Percentiles rank a stretch among this genome's conserved stretches.
Evolutionary conservation across 495 filamentous ascomycete genomes (phyloP).

Genomic region (Clavariopsis aquatica): DNA sequence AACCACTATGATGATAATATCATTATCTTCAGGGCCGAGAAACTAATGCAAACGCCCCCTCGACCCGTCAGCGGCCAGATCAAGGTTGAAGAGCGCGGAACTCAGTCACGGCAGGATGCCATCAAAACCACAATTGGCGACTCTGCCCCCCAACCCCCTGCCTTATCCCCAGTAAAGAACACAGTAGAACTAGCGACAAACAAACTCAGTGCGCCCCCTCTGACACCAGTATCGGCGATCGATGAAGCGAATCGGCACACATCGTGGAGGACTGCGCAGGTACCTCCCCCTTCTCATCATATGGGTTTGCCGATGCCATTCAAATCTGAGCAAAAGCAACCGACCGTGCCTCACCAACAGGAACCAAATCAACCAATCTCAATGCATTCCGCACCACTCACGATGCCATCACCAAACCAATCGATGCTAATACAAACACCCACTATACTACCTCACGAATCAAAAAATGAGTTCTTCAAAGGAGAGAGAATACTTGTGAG

Average conservation of each 20-base stretch:
- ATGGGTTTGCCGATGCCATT: too few species aligned
- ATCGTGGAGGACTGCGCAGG: too few species aligned
- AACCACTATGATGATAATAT: slow-evolving; percentile 41
- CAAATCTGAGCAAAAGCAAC: too few species aligned
- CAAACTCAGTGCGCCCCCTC: too few species aligned
- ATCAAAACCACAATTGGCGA: too few species aligned
- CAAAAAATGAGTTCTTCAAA: neutral
- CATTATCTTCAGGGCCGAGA: slow-evolving; percentile 41
- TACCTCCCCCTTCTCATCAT: too few species aligned
- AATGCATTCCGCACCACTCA: neutral
- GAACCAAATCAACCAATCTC: neutral
- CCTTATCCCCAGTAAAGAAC: too few species aligned
- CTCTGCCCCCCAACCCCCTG: too few species aligned
- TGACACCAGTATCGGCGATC: too few species aligned
- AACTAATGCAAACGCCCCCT: slow-evolving; percentile 1
- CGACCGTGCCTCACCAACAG: neutral
- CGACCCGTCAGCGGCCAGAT: slow-evolving; percentile 2
- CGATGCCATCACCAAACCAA: neutral
- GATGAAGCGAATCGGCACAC: too few species aligned
- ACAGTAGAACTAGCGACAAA: too few species aligned
- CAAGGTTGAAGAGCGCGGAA: neutral
- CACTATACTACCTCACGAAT: neutral
- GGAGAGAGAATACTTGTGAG: neutral
- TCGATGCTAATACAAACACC: neutral
- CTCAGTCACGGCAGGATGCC: neutral